Base-by-base conservation (phyloP, 352 stramenopile genomes). In the Halophytophthora batemanensis region DNA sequence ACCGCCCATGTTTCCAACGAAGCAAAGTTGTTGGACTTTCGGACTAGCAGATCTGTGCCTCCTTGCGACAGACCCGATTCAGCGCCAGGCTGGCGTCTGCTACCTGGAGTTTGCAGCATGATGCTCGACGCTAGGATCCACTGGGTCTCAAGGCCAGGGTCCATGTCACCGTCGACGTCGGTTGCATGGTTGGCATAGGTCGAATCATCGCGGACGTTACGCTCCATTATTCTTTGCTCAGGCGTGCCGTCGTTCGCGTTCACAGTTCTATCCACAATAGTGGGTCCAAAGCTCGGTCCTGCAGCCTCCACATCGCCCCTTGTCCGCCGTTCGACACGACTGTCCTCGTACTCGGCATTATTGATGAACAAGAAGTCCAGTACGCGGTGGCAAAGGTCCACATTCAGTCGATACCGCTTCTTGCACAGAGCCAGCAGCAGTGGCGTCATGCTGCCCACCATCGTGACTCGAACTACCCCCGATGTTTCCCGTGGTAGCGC, bases 1-100 rank as follows among this genome's bases (percentile, higher is more conserved):
- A 35, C 7, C 6, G 13, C 53, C 44, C 45, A 60, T 15, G 21
- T 40, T 8, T 3, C 23, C 12, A 19, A 19, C 10, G 53, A 12
- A 1, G 50, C 34, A 7, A 54, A 60, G 0, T 10, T 23, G 6
- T 50, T 42, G 2, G 51, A 53, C n/a, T 65, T 51, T 3, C 44
- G 38, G 2, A 54, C 53, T 1, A 61, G 15, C 13, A 48, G 4
- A 33, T 61, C 40, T 3, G 21, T 41, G n/a, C 5, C 12, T 0
- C 10, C 8, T 2, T 40, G 44, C 6, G 14, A 23, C 17, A 6
- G 14, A n/a, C n/a, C n/a, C n/a, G n/a, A n/a, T n/a, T n/a, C n/a
- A n/a, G n/a, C n/a, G n/a, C n/a, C n/a, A n/a, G n/a, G n/a, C n/a
- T n/a, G n/a, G n/a, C n/a, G n/a, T n/a, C n/a, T n/a, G n/a, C n/a